A percentile compares a stretch with the other conserved stretches of the same genome.
Conservation (phyloP, 257 asterid species). For the Primulina tabacum region DNA sequence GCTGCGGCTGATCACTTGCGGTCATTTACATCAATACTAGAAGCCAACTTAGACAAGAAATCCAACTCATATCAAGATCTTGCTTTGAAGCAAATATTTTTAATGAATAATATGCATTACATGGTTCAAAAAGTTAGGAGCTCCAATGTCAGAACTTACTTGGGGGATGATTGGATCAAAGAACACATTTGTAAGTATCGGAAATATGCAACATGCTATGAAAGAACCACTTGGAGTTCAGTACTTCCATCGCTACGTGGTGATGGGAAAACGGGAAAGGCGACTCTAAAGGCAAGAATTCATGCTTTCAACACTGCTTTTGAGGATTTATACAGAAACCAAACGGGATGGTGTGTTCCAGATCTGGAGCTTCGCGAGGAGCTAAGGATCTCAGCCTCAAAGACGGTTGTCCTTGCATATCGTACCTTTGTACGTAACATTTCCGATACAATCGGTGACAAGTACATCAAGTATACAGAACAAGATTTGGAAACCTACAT, state of each 20-base stretch:
- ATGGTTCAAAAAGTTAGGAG: slow-evolving; percentile 52
- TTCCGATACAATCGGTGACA: slow-evolving; percentile 37
- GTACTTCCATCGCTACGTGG: slow-evolving; percentile 35
- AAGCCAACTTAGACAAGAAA: slow-evolving; percentile 45
- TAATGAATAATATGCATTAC: slow-evolving; percentile 81
- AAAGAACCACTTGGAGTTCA: slow-evolving; percentile 52
- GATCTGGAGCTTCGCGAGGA: slow-evolving; percentile 55
- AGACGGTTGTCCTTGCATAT: slow-evolving; percentile 49
- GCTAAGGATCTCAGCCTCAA: slow-evolving; percentile 41
- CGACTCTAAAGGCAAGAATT: slow-evolving; percentile 55
- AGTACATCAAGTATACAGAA: slow-evolving; percentile 57
- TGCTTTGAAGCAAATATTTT: slow-evolving; percentile 50
- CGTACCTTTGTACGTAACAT: slow-evolving; percentile 40
- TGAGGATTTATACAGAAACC: slow-evolving; percentile 62
- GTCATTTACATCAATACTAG: slow-evolving; percentile 43
- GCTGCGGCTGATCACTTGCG: slow-evolving; percentile 43
- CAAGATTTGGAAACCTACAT: slow-evolving; percentile 54
- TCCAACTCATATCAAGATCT: slow-evolving; percentile 39
- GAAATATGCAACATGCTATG: slow-evolving; percentile 49
- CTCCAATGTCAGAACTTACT: slow-evolving; percentile 41
- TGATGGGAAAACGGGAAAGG: slow-evolving; percentile 47
- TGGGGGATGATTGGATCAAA: slow-evolving; percentile 64
- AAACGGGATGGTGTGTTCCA: slow-evolving; percentile 65
- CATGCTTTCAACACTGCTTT: slow-evolving; percentile 44
- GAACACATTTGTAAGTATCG: slow-evolving; percentile 37